Evolutionary conservation across 306 rosid species (phyloP), one percentile per base, ranked within the genome.

Genomic region (Quercus robur): DNA sequence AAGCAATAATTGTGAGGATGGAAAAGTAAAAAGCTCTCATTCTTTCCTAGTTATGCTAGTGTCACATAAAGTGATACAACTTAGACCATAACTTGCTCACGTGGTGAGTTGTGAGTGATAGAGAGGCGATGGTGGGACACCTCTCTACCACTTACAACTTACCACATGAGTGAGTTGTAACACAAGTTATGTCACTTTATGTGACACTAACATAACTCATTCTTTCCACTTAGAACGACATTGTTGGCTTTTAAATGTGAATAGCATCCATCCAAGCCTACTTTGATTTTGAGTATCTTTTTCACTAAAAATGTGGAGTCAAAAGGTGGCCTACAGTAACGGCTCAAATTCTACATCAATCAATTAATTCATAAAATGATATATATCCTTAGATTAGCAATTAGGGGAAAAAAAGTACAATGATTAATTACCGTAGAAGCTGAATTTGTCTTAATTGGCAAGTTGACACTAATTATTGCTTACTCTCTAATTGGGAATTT

Each of bases 261-360:
- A 88, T 84, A 81, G 82, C 77, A 84, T 81, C 81, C 77, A 55
- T 28, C 46, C 46, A 41, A 2, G 11, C 58, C 76, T 54, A 77
- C 54, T 49, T 49, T 49, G 54, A 12, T 41, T 21, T 14, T 2
- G 26, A 35, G 52, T 68, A 6, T 68, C 52, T 67, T 15, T 71
- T 11, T 4, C 15, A 12, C 54, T 49, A 13, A 11, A 1, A 25
- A 46, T 14, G 14, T 14, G 12, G 4, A 15, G 41, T 20, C 75
- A 71, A 71, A 71, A 49, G 35, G 33, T 20, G 2, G 31, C 9
- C 56, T 38, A 11, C 52, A 68, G 73, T 35, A n/a, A 18, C 4
- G 64, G 26, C 15, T 11, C 26, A 3, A 49, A 49, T 49, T 49
- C 17, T 13, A 49, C 54, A 49, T 49, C 17, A 14, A 12, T 2